Base-by-base conservation (phyloP, 2,329 filamentous ascomycete genomes). In the Fusarium verticillioides region DNA sequence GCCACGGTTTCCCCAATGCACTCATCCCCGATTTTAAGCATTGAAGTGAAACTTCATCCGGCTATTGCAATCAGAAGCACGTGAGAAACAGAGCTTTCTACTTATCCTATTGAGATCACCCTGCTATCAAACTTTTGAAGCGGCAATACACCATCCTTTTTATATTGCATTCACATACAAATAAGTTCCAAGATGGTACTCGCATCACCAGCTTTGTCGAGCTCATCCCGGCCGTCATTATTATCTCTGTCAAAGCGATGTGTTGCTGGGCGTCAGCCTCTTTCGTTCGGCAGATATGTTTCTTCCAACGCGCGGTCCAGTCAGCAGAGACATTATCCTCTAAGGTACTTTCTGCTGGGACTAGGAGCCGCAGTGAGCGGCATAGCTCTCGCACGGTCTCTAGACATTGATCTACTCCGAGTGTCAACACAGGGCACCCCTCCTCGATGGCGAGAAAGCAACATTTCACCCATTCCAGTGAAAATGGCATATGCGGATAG, bases 261-360 rank as follows among this genome's bases (percentile, higher is more conserved):
- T 4, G 7, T 4, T 4, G 0, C 8, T 4, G 4, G 16, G 5
- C 30, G 11, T 10, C 30, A 50, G 4, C 16, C 2, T 50, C 15
- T 7, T 50, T 13, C 2, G 1, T 13, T 19, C 11, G 5, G 10
- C 13, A 50, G 30, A 50, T 11, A 23, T 13, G 5, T 5, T 23
- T 50, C 47, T 19, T 50, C n/a, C 21, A 34, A 10, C 11, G 8
- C 4, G 7, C 16, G 4, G 5, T 23, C 47, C 21, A 34, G 30
- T 23, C 11, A 21, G 21, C 47, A 50, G 21, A 30, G 16, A 23
- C 16, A 50, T 2, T 2, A 34, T 34, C 21, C 30, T 19, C 30
- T 50, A 8, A 21, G 47, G 11, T 50, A 34, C 30, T 34, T 50
- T 9, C 21, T 50, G 5, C 7, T 50, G 1, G 47, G 47, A 34